These are phyloP conservation scores for Amanita rubescens DNA, from an alignment of 768 basidiomycete species.

Conservation along the genomic window DNA sequence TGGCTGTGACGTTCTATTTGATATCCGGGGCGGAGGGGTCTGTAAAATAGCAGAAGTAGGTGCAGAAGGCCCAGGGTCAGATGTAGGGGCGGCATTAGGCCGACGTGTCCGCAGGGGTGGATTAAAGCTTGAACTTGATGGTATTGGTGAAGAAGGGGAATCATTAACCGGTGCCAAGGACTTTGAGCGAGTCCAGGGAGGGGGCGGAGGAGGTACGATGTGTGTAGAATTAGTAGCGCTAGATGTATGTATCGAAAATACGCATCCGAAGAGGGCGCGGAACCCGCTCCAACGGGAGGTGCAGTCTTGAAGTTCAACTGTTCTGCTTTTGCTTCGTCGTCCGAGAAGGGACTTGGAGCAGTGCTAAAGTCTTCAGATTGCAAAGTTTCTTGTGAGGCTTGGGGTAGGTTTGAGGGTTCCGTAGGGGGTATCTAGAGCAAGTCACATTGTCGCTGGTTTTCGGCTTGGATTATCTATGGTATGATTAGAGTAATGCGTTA, in stretches of 20 bases:
- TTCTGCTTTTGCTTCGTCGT: conserved; percentile 13
- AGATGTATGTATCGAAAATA: conserved; percentile 28
- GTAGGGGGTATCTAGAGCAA: too few relatives aligned
- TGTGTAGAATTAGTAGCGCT: background rate
- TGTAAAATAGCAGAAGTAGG: background rate
- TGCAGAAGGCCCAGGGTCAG: background rate
- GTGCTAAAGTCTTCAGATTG: too few relatives aligned
- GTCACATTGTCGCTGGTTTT: too few relatives aligned
- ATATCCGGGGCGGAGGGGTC: background rate
- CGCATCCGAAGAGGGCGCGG: conserved; percentile 11
- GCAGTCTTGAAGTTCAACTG: conserved; percentile 3
- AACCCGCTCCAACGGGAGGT: conserved; percentile 4
- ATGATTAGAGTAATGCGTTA: too few relatives aligned
- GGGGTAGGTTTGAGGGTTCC: too few relatives aligned
- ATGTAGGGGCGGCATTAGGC: background rate
- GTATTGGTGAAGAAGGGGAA: background rate
- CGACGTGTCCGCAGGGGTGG: conserved; percentile 15
- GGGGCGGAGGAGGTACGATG: conserved; percentile 27
- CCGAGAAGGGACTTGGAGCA: conserved; percentile 14
- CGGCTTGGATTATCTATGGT: too few relatives aligned
- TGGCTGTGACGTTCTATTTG: background rate
- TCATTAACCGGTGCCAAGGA: conserved; percentile 6
- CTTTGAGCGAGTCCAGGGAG: conserved; percentile 8
- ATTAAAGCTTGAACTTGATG: conserved; percentile 17
- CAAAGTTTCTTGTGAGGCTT: too few relatives aligned